These are phyloP conservation scores for Candida sp. DNA, from an alignment of 1,139 yeast genomes.

Conservation along the genomic window DNA sequence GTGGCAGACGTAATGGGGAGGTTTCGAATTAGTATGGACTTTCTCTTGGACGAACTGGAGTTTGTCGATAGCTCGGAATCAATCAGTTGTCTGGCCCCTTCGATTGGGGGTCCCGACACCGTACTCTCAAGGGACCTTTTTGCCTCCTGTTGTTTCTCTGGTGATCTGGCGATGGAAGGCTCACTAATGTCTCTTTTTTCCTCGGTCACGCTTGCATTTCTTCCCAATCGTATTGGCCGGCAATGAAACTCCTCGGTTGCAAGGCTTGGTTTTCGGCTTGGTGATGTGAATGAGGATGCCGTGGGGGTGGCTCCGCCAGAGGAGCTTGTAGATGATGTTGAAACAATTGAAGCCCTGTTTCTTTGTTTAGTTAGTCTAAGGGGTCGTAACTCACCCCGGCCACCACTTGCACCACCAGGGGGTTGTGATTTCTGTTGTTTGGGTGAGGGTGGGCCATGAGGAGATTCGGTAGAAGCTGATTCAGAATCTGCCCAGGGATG, in stretches of 20 bases:
- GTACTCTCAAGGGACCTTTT: slow-evolving; percentile 3
- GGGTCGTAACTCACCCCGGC: slow-evolving; percentile 26
- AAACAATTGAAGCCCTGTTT: slow-evolving; percentile 15
- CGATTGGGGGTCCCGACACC: background rate
- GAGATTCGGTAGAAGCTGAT: background rate
- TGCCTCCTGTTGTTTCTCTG: background rate
- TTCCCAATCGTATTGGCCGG: slow-evolving; percentile 36
- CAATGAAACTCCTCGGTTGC: slow-evolving; percentile 32
- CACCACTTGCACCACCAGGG: slow-evolving; percentile 3
- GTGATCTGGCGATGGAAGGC: slow-evolving; percentile 4
- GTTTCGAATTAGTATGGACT: slow-evolving; percentile 40
- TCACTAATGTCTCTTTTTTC: slow-evolving; percentile 4
- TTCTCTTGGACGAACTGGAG: slow-evolving; percentile 16
- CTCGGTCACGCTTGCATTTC: slow-evolving; percentile 15
- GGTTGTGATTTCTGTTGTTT: slow-evolving; percentile 5
- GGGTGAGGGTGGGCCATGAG: background rate
- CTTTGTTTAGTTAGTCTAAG: slow-evolving; percentile 37
- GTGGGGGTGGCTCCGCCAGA: slow-evolving; percentile 9
- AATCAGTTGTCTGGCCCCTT: slow-evolving; percentile 1
- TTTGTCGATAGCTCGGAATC: slow-evolving; percentile 3
- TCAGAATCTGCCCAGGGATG: slow-evolving; percentile 9
- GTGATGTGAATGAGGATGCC: slow-evolving; percentile 7
- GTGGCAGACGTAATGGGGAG: slow-evolving; percentile 28
- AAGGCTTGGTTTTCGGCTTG: slow-evolving; percentile 7
- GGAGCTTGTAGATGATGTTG: slow-evolving; percentile 13